These are phyloP conservation scores for Zygotorulaspora florentina DNA, from an alignment of 805 yeast species.

Conservation along the genomic window DNA sequence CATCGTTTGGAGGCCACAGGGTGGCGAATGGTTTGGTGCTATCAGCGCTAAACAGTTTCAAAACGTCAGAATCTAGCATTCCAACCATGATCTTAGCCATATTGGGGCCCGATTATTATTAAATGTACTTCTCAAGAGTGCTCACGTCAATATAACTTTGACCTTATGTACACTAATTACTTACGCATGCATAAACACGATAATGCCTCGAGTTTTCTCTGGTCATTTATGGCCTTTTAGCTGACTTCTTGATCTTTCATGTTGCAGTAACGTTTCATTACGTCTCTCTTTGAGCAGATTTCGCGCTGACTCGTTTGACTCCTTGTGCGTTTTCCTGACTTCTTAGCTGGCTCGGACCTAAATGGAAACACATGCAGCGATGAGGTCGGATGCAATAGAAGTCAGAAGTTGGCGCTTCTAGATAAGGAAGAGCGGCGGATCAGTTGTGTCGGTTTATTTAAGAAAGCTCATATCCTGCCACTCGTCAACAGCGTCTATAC, in stretches of 20 bases:
- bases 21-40: conserved; percentile 77
- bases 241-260: background rate
- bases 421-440: background rate
- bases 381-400: background rate
- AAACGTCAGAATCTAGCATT: conserved; percentile 26
- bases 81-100: background rate
- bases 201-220: background rate
- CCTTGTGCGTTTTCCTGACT: background rate
- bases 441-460: background rate
- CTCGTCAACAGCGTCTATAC: no score
- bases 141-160: no score
- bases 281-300: background rate
- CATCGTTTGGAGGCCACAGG: conserved; percentile 60
- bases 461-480: background rate
- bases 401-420: background rate
- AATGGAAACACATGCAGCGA: background rate
- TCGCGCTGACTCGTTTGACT: background rate
- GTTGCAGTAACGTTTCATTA: background rate
- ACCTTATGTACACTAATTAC: no score
- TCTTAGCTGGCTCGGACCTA: background rate
- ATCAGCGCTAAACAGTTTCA: conserved; percentile 38
- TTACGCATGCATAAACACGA: no score
- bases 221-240: background rate
- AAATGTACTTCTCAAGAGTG: no score
- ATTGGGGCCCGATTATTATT: no score